Conservation (phyloP, 768 basidiomycete species). For the Saitozyma podzolica region DNA sequence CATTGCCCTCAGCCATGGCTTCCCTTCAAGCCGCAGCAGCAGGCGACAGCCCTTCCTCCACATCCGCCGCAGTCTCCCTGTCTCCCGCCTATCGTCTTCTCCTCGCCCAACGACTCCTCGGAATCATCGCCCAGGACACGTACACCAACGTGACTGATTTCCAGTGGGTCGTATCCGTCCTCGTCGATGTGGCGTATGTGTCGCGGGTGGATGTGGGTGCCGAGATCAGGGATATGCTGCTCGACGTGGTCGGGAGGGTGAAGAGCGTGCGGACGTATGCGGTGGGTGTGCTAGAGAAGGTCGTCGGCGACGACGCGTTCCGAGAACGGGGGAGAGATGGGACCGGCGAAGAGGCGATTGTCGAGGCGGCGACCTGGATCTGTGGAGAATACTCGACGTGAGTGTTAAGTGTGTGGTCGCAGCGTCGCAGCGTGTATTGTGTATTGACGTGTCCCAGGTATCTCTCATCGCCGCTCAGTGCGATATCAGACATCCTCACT, state of each 20-base stretch:
- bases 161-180: conserved; percentile 95
- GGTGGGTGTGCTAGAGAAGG: conserved; percentile 76
- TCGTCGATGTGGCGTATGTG: conserved; percentile 86
- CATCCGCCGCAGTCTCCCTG: conserved; percentile 59
- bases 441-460: no score
- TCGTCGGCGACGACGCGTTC: conserved; percentile 76
- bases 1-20: conserved; percentile 44
- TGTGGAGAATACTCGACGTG: conserved; percentile 92
- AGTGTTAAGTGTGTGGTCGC: conserved; percentile 42
- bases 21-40: conserved; percentile 61
- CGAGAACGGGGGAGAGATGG: conserved; percentile 68
- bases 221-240: conserved; percentile 76
- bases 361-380: conserved; percentile 95
- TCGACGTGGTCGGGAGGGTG: conserved; percentile 84
- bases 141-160: conserved; percentile 90
- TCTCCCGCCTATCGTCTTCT: conserved; percentile 82
- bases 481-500: conserved; percentile 62
- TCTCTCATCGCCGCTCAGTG: conserved; percentile 48
- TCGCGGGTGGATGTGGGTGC: conserved; percentile 75
- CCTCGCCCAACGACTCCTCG: conserved; percentile 76
- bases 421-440: background rate
- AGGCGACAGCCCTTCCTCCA: conserved; percentile 20
- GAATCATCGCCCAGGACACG: conserved; percentile 77
- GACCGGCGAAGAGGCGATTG: conserved; percentile 75
- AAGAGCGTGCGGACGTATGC: conserved; percentile 72